Conservation (phyloP, 352 stramenopile species). For the Phytophthora cactorum region DNA sequence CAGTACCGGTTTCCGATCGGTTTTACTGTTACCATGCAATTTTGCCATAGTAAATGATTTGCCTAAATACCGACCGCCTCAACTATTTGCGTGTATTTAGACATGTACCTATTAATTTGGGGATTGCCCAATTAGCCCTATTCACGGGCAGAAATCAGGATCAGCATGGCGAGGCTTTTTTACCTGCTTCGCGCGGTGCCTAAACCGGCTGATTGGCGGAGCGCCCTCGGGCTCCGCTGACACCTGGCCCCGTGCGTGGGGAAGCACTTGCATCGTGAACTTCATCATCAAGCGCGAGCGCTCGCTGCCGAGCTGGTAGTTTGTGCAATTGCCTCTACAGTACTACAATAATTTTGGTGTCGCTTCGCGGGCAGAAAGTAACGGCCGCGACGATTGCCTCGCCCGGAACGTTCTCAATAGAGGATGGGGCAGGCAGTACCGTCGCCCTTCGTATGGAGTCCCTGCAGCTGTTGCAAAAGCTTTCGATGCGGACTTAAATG, state of each 20-base stretch:
- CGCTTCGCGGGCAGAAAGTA: slow-evolving; percentile 22
- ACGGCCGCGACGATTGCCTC: slow-evolving; percentile 28
- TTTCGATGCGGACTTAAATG: slow-evolving; percentile 14
- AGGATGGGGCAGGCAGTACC: slow-evolving; percentile 17
- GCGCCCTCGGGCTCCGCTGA: slow-evolving; percentile 18
- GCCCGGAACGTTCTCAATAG: slow-evolving; percentile 29
- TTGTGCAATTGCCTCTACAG: neutral
- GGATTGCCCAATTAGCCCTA: slow-evolving; percentile 4
- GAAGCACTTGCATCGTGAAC: slow-evolving; percentile 17
- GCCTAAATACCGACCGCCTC: too few species aligned
- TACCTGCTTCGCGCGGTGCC: slow-evolving; percentile 17
- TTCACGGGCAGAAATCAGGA: slow-evolving; percentile 12
- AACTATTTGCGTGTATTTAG: neutral
- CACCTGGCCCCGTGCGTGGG: slow-evolving; percentile 4
- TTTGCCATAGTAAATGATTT: too few species aligned
- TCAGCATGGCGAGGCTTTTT: slow-evolving; percentile 16
- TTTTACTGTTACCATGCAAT: too few species aligned
- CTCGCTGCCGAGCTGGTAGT: neutral
- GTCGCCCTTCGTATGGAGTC: neutral
- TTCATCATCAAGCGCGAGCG: neutral
- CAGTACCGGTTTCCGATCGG: too few species aligned
- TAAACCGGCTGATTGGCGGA: slow-evolving; percentile 30
- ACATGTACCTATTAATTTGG: slow-evolving; percentile 3
- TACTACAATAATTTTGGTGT: slow-evolving; percentile 33
- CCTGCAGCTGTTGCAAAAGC: neutral